Evolutionary conservation across 2,329 filamentous ascomycete genomes (phyloP), one percentile per base, ranked within the genome.

Genomic region (Xylariaceae sp.): DNA sequence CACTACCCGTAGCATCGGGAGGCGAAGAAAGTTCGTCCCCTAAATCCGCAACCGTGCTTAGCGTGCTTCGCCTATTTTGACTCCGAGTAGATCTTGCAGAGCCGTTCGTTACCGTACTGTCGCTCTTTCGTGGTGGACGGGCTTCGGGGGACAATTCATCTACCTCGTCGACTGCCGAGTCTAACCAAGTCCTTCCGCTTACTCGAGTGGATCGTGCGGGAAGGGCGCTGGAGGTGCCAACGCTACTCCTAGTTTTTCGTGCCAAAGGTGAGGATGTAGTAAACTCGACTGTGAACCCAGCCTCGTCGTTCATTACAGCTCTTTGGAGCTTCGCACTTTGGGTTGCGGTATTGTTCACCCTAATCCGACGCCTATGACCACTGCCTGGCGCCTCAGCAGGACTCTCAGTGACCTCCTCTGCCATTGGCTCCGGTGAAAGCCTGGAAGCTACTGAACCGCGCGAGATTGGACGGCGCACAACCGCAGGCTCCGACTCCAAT

Each of bases 301-400:
- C 65, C 18, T 71, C 71, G 40, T 69, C 65, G n/a, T 67, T 64
- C 62, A 67, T 64, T 0, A 80, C 51, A 0, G 75, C 69, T 50
- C 74, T 70, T 44, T 80, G 77, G 16, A 84, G 65, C n/a, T 74
- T 73, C 0, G 73, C 69, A 20, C 75, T 79, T 2, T 75, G 78
- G 1, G 71, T 73, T 7, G 76, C 56, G 1, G 71, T 58, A 41
- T 70, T 72, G 32, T 68, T 71, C 7, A 71, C 64, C 14, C 67
- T 70, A 14, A 81, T 65, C 2, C 67, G 74, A 21, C 77, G 75
- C 47, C 81, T 72, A 7, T 75, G 77, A 1, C 82, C 83, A 60
- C 81, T 85, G 2, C 83, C 83, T 1, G 83, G 83, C 14, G 81
- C 82, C 60, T 81, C 69, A 7, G 64, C 71, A 0, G 84, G 83